A percentile compares a stretch with the other conserved stretches of the same genome.
phyloP scores from a whole-genome alignment of 768 basidiomycete genomes.

The Polyporus arcularius region DNA sequence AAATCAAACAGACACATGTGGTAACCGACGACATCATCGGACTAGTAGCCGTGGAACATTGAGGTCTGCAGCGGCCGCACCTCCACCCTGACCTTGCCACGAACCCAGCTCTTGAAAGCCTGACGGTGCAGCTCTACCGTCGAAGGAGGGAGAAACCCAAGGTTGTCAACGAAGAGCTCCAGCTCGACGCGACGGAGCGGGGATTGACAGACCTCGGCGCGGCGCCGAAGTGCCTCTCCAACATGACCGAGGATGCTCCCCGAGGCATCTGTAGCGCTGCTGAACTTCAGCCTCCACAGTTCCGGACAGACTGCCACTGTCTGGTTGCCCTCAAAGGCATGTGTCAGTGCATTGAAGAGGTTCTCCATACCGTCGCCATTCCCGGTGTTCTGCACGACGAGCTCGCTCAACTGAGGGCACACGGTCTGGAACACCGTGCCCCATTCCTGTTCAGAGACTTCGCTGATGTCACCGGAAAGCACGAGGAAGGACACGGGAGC shows the following conservation, averaged over 20 bases:
- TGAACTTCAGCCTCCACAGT: neutral
- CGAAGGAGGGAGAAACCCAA: neutral
- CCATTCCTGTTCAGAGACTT: neutral
- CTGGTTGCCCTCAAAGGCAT: neutral
- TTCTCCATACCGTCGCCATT: neutral
- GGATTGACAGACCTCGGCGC: too few species aligned
- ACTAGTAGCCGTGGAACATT: too few species aligned
- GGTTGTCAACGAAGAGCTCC: neutral
- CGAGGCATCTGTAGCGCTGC: neutral
- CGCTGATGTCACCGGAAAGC: neutral
- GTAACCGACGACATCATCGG: too few species aligned
- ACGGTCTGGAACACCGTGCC: neutral
- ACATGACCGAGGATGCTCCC: too few species aligned
- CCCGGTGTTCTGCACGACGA: neutral
- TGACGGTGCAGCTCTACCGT: neutral
- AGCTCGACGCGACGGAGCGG: neutral
- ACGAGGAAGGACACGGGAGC: neutral
- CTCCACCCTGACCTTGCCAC: neutral
- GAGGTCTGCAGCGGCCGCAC: neutral
- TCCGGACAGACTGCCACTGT: neutral
- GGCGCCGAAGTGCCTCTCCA: too few species aligned
- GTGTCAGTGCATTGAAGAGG: neutral
- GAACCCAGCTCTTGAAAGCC: neutral
- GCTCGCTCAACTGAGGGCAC: neutral
- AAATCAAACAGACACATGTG: too few species aligned